Conservation (phyloP, 2,329 filamentous ascomycete species). For the Ilyonectria sp. region DNA sequence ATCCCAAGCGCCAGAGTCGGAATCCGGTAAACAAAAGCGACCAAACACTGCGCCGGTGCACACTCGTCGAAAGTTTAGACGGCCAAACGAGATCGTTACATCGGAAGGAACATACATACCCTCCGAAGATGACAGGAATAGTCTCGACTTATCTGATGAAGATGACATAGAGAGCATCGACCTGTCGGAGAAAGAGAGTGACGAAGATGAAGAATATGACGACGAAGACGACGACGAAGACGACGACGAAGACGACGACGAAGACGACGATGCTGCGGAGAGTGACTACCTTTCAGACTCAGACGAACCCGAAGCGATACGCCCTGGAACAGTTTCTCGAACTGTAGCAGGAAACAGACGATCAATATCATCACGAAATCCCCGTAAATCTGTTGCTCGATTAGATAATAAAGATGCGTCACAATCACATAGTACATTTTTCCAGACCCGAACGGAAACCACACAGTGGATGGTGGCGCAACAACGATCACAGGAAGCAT, state of each 20-base stretch:
- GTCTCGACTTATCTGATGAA: slow-evolving; percentile 28
- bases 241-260: not conserved
- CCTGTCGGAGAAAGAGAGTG: slow-evolving; percentile 7
- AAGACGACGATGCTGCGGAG: slow-evolving; percentile 32
- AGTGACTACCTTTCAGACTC: slow-evolving; percentile 41
- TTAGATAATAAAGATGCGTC: slow-evolving; percentile 15
- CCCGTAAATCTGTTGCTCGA: slow-evolving; percentile 17
- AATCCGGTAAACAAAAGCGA: not conserved
- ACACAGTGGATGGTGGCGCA: slow-evolving; percentile 43
- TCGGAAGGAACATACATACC: slow-evolving; percentile 26
- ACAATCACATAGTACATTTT: slow-evolving; percentile 32
- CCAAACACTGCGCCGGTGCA: not conserved
- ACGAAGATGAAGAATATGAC: slow-evolving; percentile 10
- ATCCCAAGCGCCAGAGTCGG: not conserved
- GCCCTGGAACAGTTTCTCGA: not conserved
- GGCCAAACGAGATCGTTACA: slow-evolving; percentile 23
- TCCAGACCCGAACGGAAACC: slow-evolving; percentile 40
- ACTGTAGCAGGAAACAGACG: slow-evolving; percentile 1
- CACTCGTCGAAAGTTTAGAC: slow-evolving; percentile 9
- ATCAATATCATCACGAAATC: slow-evolving; percentile 35
- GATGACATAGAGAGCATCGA: slow-evolving; percentile 16
- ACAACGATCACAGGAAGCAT: slow-evolving; percentile 26
- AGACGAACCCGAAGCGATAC: slow-evolving; percentile 18
- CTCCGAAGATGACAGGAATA: slow-evolving; percentile 6
- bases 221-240: slow-evolving; percentile 1